Evolutionary conservation across 179 eudicot genomes (phyloP).

Genomic region (Amaranthus tricolor): DNA sequence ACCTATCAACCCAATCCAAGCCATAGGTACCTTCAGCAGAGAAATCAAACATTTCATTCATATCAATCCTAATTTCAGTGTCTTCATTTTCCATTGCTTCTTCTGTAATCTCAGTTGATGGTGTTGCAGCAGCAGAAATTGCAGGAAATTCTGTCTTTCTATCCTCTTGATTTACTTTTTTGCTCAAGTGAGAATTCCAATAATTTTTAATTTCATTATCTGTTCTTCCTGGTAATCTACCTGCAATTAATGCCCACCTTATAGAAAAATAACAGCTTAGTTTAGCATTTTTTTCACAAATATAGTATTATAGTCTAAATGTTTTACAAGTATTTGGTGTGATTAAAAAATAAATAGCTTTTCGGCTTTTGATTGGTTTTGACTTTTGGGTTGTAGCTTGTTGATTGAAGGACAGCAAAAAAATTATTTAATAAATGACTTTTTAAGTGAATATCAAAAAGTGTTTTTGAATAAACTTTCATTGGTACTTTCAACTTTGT

Average conservation of each 20-base stretch:
- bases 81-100: constrained; percentile 12
- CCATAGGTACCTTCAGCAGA: constrained; percentile 34
- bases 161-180: constrained; percentile 34
- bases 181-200: constrained; percentile 86
- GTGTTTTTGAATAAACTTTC: too few relatives aligned
- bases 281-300: neutral
- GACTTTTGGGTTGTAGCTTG: too few relatives aligned
- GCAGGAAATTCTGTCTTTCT: constrained; percentile 10
- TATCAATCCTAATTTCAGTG: constrained; percentile 28
- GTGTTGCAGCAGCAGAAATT: neutral
- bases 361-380: too few relatives aligned
- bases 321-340: too few relatives aligned
- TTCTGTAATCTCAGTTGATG: constrained; percentile 10
- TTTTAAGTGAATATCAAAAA: too few relatives aligned
- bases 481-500: too few relatives aligned
- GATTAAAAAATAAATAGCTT: too few relatives aligned
- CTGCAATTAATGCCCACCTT: constrained; percentile 78
- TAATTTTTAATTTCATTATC: constrained; percentile 76
- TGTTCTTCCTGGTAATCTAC: constrained; percentile 71
- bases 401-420: too few relatives aligned
- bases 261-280: neutral
- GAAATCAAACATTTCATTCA: constrained; percentile 42
- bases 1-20: constrained; percentile 42
- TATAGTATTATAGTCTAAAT: neutral
- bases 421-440: too few relatives aligned